These are phyloP conservation scores for Primulina tabacum DNA, from an alignment of 257 asterid genomes.

Conservation along the genomic window DNA sequence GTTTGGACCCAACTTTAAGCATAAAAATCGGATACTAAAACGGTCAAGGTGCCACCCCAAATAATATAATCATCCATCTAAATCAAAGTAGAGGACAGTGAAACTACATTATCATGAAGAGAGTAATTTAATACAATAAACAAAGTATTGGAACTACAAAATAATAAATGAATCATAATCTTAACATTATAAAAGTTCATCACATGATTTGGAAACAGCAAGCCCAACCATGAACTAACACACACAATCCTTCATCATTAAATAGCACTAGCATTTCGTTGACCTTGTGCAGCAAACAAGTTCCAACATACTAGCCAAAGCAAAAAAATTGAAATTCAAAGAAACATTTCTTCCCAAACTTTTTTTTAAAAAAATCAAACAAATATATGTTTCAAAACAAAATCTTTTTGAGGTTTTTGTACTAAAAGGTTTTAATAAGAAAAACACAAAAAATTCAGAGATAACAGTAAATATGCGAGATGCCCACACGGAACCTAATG, in stretches of 20 bases:
- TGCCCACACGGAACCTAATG: neutral
- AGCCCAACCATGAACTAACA: neutral
- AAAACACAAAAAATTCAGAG: neutral
- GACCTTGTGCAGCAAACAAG: neutral
- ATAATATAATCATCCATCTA: neutral
- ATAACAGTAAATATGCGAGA: neutral
- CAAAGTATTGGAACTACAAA: neutral
- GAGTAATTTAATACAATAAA: neutral
- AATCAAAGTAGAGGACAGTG: neutral
- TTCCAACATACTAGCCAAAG: neutral
- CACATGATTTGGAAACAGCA: neutral
- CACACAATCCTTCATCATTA: neutral
- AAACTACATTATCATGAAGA: neutral
- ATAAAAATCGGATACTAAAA: too few relatives aligned
- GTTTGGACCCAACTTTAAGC: neutral
- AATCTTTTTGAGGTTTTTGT: neutral
- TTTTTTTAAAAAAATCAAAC: too few relatives aligned
- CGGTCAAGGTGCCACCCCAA: neutral
- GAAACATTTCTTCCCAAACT: too few relatives aligned
- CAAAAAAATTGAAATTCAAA: neutral
- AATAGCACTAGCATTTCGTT: neutral
- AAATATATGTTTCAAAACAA: neutral
- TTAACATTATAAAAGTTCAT: neutral
- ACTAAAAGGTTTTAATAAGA: too few relatives aligned
- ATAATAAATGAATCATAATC: too few relatives aligned